Percentiles rank a stretch among this genome's conserved stretches.
These are phyloP conservation scores for Coniochaeta sp. DNA, from an alignment of 2,329 filamentous ascomycete genomes.

Conservation along the genomic window DNA sequence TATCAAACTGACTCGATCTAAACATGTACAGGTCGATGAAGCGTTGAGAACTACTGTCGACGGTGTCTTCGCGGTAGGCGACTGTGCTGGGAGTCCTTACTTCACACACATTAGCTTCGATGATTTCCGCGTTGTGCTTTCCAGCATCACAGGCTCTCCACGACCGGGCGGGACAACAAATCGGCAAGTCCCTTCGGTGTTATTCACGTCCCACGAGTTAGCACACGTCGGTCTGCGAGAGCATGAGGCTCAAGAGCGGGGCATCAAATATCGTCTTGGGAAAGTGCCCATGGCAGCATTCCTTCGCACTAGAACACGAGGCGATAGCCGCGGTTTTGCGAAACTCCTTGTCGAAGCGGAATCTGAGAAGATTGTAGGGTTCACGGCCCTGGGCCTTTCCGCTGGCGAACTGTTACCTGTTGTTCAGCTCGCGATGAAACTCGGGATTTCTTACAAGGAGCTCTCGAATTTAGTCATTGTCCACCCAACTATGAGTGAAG, in stretches of 20 bases:
- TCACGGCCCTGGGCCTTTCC: constrained; percentile 8
- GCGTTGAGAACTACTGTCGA: constrained; percentile 33
- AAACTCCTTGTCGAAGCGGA: constrained; percentile 5
- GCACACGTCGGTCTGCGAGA: constrained; percentile 5
- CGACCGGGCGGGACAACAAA: background rate
- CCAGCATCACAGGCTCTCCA: constrained; percentile 27
- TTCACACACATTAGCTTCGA: constrained; percentile 51
- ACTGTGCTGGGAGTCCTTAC: constrained; percentile 41
- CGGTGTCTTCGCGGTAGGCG: constrained; percentile 40
- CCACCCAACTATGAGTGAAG: constrained; percentile 11
- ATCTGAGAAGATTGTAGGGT: constrained; percentile 9
- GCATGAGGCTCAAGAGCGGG: constrained; percentile 4
- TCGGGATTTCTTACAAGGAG: constrained; percentile 7
- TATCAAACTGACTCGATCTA: constrained; percentile 28
- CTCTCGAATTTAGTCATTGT: constrained; percentile 8
- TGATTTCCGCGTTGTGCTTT: constrained; percentile 42
- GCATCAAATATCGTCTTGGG: constrained; percentile 4
- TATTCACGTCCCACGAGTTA: constrained; percentile 5
- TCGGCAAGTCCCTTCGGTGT: constrained; percentile 2
- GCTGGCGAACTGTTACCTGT: constrained; percentile 12
- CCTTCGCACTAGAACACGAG: constrained; percentile 3
- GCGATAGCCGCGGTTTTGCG: constrained; percentile 3
- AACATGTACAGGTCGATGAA: constrained; percentile 35
- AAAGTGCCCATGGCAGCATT: constrained; percentile 6
- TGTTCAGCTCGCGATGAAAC: constrained; percentile 11